Conservation (phyloP, 805 yeast species). For the Jamesozyma spencerorum region DNA sequence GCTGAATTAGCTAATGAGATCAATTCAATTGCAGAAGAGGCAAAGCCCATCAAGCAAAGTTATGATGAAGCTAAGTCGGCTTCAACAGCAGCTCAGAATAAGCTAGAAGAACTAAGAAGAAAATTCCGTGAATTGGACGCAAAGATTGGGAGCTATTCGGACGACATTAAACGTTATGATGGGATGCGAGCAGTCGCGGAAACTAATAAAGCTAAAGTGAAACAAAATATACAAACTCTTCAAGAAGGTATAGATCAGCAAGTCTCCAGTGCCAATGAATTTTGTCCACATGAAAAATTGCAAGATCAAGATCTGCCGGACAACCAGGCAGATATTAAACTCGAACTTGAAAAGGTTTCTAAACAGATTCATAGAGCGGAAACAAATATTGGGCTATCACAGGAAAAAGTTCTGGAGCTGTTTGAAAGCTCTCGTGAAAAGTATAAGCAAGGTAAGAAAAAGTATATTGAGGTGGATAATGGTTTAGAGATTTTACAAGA, state of each 20-base stretch:
- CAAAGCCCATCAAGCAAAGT: constrained; percentile 13
- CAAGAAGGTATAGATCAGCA: constrained; percentile 25
- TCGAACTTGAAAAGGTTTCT: constrained; percentile 40
- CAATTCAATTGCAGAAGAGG: constrained; percentile 12
- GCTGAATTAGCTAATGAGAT: constrained; percentile 20
- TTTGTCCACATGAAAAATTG: constrained; percentile 43
- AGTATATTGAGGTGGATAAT: constrained; percentile 30
- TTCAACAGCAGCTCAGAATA: constrained; percentile 6
- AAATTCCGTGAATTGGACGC: constrained; percentile 10
- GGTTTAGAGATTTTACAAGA: constrained; percentile 27
- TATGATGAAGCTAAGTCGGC: constrained; percentile 13
- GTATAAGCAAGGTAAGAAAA: constrained; percentile 35
- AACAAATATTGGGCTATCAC: constrained; percentile 42
- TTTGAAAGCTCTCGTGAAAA: constrained; percentile 37
- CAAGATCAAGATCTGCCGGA: constrained; percentile 32
- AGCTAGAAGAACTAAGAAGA: constrained; percentile 13
- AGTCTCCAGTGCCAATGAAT: constrained; percentile 28
- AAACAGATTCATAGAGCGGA: constrained; percentile 44
- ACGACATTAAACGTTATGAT: constrained; percentile 21
- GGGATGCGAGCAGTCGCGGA: constrained; percentile 13
- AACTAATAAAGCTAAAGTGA: constrained; percentile 9
- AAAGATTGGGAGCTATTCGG: constrained; percentile 17
- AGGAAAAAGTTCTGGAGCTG: constrained; percentile 45
- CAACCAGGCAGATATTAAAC: constrained; percentile 39
- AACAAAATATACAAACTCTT: constrained; percentile 23